phyloP scores from a whole-genome alignment of 331 rosid species.

The Rosa hybrid region DNA sequence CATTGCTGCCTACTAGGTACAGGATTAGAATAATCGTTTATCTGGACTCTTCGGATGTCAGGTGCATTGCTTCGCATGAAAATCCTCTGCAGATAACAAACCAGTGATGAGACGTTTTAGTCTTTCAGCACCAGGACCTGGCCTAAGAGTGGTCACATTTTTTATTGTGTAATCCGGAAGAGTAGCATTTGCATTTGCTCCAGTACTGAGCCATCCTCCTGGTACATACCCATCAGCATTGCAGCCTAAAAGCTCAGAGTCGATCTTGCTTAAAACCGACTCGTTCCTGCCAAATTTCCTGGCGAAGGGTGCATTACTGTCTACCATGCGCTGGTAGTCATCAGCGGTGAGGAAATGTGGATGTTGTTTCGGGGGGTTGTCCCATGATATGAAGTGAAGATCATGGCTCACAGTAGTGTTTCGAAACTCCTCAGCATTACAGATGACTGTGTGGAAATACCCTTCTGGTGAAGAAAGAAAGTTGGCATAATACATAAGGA shows the following conservation, averaged over 20 bases:
- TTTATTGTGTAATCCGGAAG: constrained; percentile 30
- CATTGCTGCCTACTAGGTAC: constrained; percentile 28
- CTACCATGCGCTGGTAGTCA: constrained; percentile 67
- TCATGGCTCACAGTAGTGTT: constrained; percentile 95
- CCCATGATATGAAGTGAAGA: constrained; percentile 98
- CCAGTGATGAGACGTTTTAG: constrained; percentile 60
- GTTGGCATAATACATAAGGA: constrained; percentile 96
- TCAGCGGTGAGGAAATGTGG: constrained; percentile 67
- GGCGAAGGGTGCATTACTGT: constrained; percentile 84
- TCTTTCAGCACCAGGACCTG: constrained; percentile 84
- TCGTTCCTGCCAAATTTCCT: constrained; percentile 76
- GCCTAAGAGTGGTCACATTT: constrained; percentile 63
- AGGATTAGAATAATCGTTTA: constrained; percentile 17
- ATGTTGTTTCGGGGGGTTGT: constrained; percentile 92
- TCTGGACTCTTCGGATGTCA: constrained; percentile 31
- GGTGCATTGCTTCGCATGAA: constrained; percentile 62
- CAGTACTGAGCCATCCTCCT: constrained; percentile 58
- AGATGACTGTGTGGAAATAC: constrained; percentile 91
- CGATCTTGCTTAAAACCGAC: constrained; percentile 64
- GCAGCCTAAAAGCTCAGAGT: constrained; percentile 66
- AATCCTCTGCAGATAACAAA: constrained; percentile 65
- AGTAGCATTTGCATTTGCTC: constrained; percentile 39
- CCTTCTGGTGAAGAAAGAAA: constrained; percentile 95
- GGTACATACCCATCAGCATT: constrained; percentile 64
- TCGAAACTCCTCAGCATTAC: constrained; percentile 80